Base-by-base conservation (phyloP, 805 yeast species). In the Saccharomycopsis selenospora region DNA sequence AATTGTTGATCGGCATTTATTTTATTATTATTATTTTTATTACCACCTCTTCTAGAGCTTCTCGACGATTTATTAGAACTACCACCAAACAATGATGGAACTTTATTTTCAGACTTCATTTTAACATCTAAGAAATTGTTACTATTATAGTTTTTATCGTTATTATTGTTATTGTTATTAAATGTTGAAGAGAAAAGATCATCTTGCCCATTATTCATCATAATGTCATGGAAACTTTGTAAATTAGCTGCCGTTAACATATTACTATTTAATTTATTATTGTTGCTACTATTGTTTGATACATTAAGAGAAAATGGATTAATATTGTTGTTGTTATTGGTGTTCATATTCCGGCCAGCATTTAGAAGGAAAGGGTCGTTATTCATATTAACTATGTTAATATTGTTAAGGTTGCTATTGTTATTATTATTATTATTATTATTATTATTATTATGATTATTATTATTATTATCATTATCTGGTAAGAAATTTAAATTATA, bases 51-150 rank as follows among this genome's bases (percentile, higher is more conserved):
- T 2, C 70, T 70, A 0, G 75, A 62, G 40, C 70, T 66, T 33
- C 60, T 57, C 4, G 72, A 62, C 1, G 68, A 59, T 28, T 49
- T 52, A 42, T 63, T 59, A 1, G 82, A 73, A 50, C 74, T 70
- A 6, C 38, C 38, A 43, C 77, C 71, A 59, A 79, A 79, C 13
- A 79, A 61, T 0, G 83, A 77, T 0, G 82, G 82, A 0, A 82
- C 38, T 14, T 33, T 38, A 18, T 18, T 38, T n/a, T 38, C 25
- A 10, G 22, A 18, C 5, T 38, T 38, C 7, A 17, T 22, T 5
- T 38, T 20, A n/a, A 18, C 25, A 17, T n/a, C 42, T n/a, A 20
- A 20, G 33, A 33, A n/a, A n/a, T 20, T 17, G 20, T 44, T 30
- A 33, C 3, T 43, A 36, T 44, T 44, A 17, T 25, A 11, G 13